phyloP scores from a whole-genome alignment of 2,329 filamentous ascomycete species.

The Botrytis medusae region DNA sequence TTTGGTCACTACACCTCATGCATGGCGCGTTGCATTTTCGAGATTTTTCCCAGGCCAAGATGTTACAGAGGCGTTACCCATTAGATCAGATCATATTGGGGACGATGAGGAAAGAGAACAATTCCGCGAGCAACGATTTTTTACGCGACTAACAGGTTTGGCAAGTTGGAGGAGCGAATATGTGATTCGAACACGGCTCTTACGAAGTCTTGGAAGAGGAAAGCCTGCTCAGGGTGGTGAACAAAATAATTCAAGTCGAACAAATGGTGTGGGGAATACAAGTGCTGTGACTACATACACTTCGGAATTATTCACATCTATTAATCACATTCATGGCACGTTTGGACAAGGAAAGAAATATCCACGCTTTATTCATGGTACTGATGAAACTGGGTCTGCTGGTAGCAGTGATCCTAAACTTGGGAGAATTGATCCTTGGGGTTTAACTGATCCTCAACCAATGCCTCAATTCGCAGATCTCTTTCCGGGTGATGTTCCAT shows the following conservation, averaged over 20 bases:
- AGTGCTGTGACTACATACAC: conserved; percentile 81
- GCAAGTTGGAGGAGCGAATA: conserved; percentile 98
- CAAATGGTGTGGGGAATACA: conserved; percentile 53
- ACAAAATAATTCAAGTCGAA: conserved; percentile 53
- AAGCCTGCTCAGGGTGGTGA: conserved; percentile 65
- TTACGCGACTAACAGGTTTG: conserved; percentile 75
- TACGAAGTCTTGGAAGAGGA: conserved; percentile 78
- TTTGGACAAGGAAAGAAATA: conserved; percentile 74
- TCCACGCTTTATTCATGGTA: conserved; percentile 79
- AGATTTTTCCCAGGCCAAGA: conserved; percentile 83
- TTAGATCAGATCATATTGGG: conserved; percentile 31
- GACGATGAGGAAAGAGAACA: conserved; percentile 50
- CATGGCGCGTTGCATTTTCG: conserved; percentile 89
- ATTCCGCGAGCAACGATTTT: conserved; percentile 72
- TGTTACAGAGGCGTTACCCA: conserved; percentile 43
- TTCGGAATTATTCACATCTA: conserved; percentile 74
- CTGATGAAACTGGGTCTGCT: conserved; percentile 73
- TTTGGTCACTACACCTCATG: conserved; percentile 86
- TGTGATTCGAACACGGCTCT: conserved; percentile 77
- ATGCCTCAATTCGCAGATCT: conserved; percentile 78
- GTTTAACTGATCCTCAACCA: conserved; percentile 70
- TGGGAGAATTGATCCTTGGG: conserved; percentile 80
- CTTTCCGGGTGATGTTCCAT: conserved; percentile 70
- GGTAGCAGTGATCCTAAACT: conserved; percentile 76
- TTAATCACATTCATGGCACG: conserved; percentile 76